Base-by-base conservation (phyloP, 495 filamentous ascomycete genomes). In the Hyaloscypha finlandica region DNA sequence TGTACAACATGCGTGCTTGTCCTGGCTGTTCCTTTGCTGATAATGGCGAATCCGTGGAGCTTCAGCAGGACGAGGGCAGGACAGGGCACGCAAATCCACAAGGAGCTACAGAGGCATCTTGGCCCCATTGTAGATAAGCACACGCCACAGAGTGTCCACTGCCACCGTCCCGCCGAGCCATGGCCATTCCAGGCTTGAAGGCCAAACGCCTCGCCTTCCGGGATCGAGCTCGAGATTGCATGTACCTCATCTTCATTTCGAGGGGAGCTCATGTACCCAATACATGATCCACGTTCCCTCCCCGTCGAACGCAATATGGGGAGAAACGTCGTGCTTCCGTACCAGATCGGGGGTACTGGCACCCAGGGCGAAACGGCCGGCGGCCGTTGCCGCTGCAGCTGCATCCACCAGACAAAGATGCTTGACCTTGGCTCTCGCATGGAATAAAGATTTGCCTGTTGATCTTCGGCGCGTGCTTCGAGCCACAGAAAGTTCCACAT, bases 281-380 rank as follows among this genome's bases (percentile, higher is more conserved):
- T 65, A 65, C 67, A 55, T 56, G 58, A 57, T 68, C 65, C 65
- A 57, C 65, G 59, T 63, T 48, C 52, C 32, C 56, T 57, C 65
- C 59, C 65, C 57, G 65, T 59, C 48, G 45, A 37, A 30, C 0
- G 60, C 39, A 70, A 39, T 66, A 67, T 61, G 68, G 68, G 68
- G 62, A 71, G 60, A 12, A 51, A 57, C 29, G 31, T 59, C 56
- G 39, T 71, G 68, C 68, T 63, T 71, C 68, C 68, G 68, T 67
- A 57, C 68, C 62, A 37, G 42, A 60, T 67, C 60, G 30, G 20
- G n/a, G 20, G 22, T 37, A 6, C 16, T 12, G 8, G 20, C 45
- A 59, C 31, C 53, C 6, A 56, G n/a, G 22, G 22, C 53, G 8
- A 19, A 56, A 56, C 53, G 53, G 29, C 53, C 22, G 53, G 29